Evolutionary conservation across 1,284 basidiomycete species (phyloP), one percentile per base, ranked within the genome.

Genomic region (Ceratobasidium sp.): DNA sequence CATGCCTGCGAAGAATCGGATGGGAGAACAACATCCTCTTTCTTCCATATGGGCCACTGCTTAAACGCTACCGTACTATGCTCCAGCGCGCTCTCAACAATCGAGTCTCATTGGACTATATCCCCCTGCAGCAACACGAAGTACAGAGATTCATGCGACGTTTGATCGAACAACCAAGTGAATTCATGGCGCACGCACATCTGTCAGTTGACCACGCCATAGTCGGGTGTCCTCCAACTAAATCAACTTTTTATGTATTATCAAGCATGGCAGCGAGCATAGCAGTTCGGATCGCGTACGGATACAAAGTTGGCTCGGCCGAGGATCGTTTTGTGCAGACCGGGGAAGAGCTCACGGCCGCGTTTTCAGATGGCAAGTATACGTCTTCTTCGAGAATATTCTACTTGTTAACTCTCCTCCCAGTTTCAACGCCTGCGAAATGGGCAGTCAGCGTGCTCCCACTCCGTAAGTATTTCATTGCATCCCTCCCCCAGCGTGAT

Each of bases 31-130:
- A 74, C 37, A 64, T 74, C 37, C 52, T 74, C 32, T 74, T 74
- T 15, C 52, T 74, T 29, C 32, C 13, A 40, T 74, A 74, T 40
- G 52, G 22, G 17, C 34, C 73, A 11, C 44, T 43, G 8, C 51
- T 66, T n/a, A 75, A 75, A 25, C 25, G 66, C 37, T 75, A 75
- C 15, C 73, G 73, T 22, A 75, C 73, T 19, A 34, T 75, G 13
- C 51, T 75, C 1, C 73, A 75, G 43, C 73, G 73, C 40, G 73
- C 73, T 17, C 62, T 75, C 61, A 75, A 75, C 62, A 75, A 75
- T 15, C 73, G 73, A 8, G 73, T 65, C 15, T 34, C 62, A 6
- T 22, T 75, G 13, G 73, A 75, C 51, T 75, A 75, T n/a, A 13
- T 75, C 15, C 62, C 73, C 4, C 17, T 75, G 11, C 73, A 75